Evolutionary conservation across 2,329 filamentous ascomycete genomes (phyloP).

Genomic region (Trichoderma asperellum): DNA sequence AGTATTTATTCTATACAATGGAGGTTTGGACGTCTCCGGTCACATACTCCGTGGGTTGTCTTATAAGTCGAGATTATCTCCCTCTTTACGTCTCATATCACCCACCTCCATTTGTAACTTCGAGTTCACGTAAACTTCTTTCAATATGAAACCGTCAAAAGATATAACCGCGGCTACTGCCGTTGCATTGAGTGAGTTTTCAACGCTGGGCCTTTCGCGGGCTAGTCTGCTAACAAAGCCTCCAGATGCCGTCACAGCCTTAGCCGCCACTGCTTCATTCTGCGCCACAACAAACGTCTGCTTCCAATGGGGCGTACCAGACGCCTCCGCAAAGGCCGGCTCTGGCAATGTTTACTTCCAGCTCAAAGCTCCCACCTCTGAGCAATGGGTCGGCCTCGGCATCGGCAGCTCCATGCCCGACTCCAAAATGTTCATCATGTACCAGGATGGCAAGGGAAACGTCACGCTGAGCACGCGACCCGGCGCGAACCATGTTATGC

Average conservation of each 20-base stretch:
- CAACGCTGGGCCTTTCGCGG: too few species aligned
- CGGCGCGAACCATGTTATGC: constrained; percentile 53
- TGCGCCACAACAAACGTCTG: constrained; percentile 55
- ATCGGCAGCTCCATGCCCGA: constrained; percentile 59
- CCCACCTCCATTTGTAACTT: too few species aligned
- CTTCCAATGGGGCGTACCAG: constrained; percentile 60
- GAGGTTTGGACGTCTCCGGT: too few species aligned
- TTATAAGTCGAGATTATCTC: too few species aligned
- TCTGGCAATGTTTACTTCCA: constrained; percentile 65
- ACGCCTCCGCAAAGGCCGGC: constrained; percentile 50
- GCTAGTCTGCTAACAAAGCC: background rate
- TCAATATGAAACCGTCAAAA: too few species aligned
- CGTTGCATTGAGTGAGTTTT: too few species aligned
- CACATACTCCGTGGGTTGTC: too few species aligned
- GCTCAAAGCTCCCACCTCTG: constrained; percentile 56
- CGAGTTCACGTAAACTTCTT: too few species aligned
- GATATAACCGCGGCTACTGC: too few species aligned
- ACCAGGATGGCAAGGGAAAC: constrained; percentile 61
- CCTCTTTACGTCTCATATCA: too few species aligned
- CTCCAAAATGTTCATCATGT: constrained; percentile 66
- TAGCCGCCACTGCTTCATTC: constrained; percentile 39
- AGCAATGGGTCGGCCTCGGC: constrained; percentile 62
- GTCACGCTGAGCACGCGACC: constrained; percentile 63
- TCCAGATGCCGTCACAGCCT: constrained; percentile 33
- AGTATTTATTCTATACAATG: too few species aligned